These are phyloP conservation scores for Meira nashicola DNA, from an alignment of 1,284 basidiomycete genomes.

Conservation along the genomic window DNA sequence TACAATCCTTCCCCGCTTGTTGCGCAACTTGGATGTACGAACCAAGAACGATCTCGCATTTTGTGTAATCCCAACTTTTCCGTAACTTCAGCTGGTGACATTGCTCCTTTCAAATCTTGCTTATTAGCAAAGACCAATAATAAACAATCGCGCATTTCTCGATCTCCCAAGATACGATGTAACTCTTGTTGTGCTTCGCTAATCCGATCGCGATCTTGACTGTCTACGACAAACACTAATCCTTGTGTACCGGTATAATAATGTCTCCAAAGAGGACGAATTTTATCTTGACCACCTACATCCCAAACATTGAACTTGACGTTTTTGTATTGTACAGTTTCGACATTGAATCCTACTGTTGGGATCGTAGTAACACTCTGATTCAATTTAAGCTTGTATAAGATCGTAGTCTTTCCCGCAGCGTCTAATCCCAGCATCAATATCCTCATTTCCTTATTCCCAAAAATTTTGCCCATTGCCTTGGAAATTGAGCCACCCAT, in stretches of 20 bases:
- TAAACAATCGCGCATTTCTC: slow-evolving; percentile 96
- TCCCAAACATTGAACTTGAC: slow-evolving; percentile 99
- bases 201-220: slow-evolving; percentile 99
- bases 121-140: slow-evolving; percentile 99
- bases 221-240: slow-evolving; percentile 99
- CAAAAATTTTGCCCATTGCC: slow-evolving; percentile 52
- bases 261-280: slow-evolving; percentile 95
- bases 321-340: slow-evolving; percentile 99
- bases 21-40: slow-evolving; percentile 98
- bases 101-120: slow-evolving; percentile 96
- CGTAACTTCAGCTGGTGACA: slow-evolving; percentile 99
- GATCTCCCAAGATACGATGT: slow-evolving; percentile 99
- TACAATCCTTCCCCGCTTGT: slow-evolving; percentile 98
- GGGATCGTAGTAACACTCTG: slow-evolving; percentile 99
- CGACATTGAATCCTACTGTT: slow-evolving; percentile 77
- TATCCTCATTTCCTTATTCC: slow-evolving; percentile 53
- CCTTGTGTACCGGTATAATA: slow-evolving; percentile 99
- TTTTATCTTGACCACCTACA: slow-evolving; percentile 70
- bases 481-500: slow-evolving; percentile 52
- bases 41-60: slow-evolving; percentile 81
- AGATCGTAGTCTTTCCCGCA: slow-evolving; percentile 73
- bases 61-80: slow-evolving; percentile 98
- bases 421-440: slow-evolving; percentile 87
- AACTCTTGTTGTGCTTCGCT: slow-evolving; percentile 98
- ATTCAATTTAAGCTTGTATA: slow-evolving; percentile 98